Evolutionary conservation across 345 rosid species (phyloP).

Genomic region (Salix caprea): DNA sequence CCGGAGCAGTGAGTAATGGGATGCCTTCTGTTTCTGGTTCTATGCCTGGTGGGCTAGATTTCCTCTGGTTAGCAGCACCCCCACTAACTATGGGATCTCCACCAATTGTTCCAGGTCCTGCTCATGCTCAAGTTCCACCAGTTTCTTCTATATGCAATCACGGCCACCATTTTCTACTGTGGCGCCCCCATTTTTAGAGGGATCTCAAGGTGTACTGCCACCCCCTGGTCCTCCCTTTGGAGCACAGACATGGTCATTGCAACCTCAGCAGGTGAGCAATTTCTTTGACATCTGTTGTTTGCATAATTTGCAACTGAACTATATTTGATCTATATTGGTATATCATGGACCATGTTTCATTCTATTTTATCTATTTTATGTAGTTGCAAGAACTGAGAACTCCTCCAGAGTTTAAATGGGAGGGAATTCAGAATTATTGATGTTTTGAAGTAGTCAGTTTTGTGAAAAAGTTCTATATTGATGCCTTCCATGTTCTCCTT

Average conservation of each 20-base stretch:
- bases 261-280: conserved; percentile 34
- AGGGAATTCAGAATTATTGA: no score
- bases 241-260: conserved; percentile 34
- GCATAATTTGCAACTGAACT: neutral
- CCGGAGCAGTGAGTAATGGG: conserved; percentile 45
- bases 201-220: conserved; percentile 38
- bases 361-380: neutral
- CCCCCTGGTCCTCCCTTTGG: conserved; percentile 52
- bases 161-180: conserved; percentile 30
- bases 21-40: conserved; percentile 35
- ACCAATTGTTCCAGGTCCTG: conserved; percentile 34
- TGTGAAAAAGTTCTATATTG: no score
- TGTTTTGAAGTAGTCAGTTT: no score
- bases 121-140: conserved; percentile 44
- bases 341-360: neutral
- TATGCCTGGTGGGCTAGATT: conserved; percentile 19
- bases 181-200: conserved; percentile 26
- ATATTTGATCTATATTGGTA: neutral
- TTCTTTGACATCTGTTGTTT: neutral
- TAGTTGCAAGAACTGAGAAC: no score
- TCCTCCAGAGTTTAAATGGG: no score
- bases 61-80: conserved; percentile 35
- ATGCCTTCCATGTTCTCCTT: no score
- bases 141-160: no score
- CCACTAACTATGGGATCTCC: conserved; percentile 49